Evolutionary conservation across 169 alveolate genomes (phyloP).

Genomic region (Eimeria acervulina): DNA sequence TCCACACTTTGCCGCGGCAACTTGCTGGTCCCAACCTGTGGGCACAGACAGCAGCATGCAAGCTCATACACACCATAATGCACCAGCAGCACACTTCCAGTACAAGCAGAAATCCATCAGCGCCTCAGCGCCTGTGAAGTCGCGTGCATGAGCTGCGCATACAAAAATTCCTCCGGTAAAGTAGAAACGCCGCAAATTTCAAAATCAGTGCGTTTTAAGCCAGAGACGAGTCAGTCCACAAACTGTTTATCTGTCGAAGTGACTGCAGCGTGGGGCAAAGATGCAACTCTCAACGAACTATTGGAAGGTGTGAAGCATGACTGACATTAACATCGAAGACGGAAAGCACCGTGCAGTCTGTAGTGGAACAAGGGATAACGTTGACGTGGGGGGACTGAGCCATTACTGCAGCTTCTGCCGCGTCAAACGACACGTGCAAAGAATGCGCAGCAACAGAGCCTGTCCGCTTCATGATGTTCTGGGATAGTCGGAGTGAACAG

Average conservation of each 20-base stretch:
- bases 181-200: neutral
- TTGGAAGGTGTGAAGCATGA: too few relatives aligned
- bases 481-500: neutral
- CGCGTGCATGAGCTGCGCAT: neutral
- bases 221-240: neutral
- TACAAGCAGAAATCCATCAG: neutral
- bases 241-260: neutral
- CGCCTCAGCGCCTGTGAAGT: neutral
- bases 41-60: neutral
- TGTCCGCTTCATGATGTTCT: neutral
- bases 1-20: conserved; percentile 25
- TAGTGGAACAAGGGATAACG: conserved; percentile 17
- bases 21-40: conserved; percentile 60
- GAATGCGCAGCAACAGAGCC: neutral
- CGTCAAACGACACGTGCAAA: conserved; percentile 20
- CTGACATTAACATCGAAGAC: conserved; percentile 52
- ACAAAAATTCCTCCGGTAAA: neutral
- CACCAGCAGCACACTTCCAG: neutral
- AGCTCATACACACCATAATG: neutral
- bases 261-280: neutral
- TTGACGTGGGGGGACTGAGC: conserved; percentile 60
- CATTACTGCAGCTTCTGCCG: conserved; percentile 70
- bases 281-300: too few relatives aligned
- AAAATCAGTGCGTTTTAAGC: neutral
- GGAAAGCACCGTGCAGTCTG: conserved; percentile 71